Evolutionary conservation across 2,329 filamentous ascomycete species (phyloP).

Genomic region (Colletotrichum viniferum): DNA sequence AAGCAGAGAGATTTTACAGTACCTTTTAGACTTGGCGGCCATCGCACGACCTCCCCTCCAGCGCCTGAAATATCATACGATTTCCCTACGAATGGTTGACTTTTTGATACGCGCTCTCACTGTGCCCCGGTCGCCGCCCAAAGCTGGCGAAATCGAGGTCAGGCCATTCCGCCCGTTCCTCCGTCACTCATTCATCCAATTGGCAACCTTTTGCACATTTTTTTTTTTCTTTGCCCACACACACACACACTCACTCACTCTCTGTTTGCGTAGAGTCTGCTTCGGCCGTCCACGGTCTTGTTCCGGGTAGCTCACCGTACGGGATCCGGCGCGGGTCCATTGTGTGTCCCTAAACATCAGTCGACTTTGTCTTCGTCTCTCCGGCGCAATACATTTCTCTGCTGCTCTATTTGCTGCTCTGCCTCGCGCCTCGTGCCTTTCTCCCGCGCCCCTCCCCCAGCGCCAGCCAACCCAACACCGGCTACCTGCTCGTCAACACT

Average conservation of each 20-base stretch:
- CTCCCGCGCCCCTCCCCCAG: neutral
- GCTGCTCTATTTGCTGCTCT: neutral
- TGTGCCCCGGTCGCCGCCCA: slow-evolving; percentile 19
- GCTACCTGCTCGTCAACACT: neutral
- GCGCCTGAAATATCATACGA: slow-evolving; percentile 45
- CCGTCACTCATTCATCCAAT: slow-evolving; percentile 1
- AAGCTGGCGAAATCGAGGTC: slow-evolving; percentile 22
- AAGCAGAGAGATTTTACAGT: neutral
- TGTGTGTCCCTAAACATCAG: slow-evolving; percentile 1
- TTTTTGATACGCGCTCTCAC: slow-evolving; percentile 19
- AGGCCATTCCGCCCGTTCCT: slow-evolving; percentile 21
- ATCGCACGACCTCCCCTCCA: slow-evolving; percentile 31
- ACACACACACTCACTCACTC: neutral
- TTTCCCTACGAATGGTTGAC: slow-evolving; percentile 24
- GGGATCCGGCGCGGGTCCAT: slow-evolving; percentile 14
- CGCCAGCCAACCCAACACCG: neutral
- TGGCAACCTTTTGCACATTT: slow-evolving; percentile 2
- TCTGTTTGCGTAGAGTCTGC: neutral
- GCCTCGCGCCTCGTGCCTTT: neutral
- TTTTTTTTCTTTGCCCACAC: neutral
- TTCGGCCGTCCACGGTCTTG: slow-evolving; percentile 10
- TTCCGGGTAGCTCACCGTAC: slow-evolving; percentile 9
- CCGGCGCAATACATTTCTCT: neutral
- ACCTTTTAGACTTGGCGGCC: slow-evolving; percentile 4
- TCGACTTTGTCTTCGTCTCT: slow-evolving; percentile 5